These are phyloP conservation scores for Hypoxylon perforatum DNA, from an alignment of 495 filamentous ascomycete genomes.

Conservation along the genomic window DNA sequence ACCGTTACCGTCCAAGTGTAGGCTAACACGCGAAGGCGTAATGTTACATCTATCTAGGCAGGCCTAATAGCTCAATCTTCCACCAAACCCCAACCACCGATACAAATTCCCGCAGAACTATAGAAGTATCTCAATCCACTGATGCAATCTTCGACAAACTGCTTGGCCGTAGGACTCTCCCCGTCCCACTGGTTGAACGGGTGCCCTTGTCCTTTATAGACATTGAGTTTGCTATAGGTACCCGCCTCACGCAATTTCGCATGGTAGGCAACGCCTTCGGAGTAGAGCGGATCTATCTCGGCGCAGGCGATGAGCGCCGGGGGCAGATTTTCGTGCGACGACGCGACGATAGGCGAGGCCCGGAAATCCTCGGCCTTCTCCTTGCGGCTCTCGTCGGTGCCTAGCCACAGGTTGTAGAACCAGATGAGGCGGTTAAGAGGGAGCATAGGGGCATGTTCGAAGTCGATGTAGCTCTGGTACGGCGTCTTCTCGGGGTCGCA, in stretches of 20 bases:
- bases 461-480: constrained; percentile 50
- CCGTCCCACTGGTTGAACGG: constrained; percentile 54
- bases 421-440: constrained; percentile 50
- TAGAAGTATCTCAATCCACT: constrained; percentile 40
- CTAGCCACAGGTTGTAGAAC: constrained; percentile 54
- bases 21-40: too few relatives aligned
- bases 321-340: constrained; percentile 48
- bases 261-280: constrained; percentile 51
- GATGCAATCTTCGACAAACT: constrained; percentile 49
- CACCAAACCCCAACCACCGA: too few relatives aligned
- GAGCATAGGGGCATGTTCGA: constrained; percentile 51
- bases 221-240: constrained; percentile 47
- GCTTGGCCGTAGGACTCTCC: constrained; percentile 42
- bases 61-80: too few relatives aligned
- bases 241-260: constrained; percentile 47
- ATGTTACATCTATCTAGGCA: too few relatives aligned
- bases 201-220: constrained; percentile 52
- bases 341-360: constrained; percentile 50
- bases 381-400: constrained; percentile 43
- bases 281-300: constrained; percentile 49
- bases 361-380: constrained; percentile 45
- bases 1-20: too few relatives aligned
- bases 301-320: constrained; percentile 48
- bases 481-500: constrained; percentile 43
- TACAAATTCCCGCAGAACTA: too few relatives aligned